Base-by-base conservation (phyloP, 306 rosid genomes). In the Myrica gale region DNA sequence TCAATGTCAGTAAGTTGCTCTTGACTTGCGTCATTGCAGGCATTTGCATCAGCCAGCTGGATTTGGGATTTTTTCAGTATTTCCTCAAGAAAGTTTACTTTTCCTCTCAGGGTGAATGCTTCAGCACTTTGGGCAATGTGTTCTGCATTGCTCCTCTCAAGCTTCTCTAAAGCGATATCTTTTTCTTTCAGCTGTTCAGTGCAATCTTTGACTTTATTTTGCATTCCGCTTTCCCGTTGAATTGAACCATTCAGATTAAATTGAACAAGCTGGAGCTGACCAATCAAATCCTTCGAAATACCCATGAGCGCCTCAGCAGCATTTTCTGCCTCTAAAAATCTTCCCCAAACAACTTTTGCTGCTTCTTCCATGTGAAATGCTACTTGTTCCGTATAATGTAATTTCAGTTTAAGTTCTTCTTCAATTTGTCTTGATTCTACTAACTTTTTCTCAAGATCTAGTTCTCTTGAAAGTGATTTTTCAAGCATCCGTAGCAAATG, bases 311-410 rank as follows among this genome's bases (percentile, higher is more conserved):
- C 88, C 86, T 88, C 98, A 1, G 89, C 77, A 39, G 91, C 86
- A 83, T 86, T 92, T 62, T 96, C 98, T n/a, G 97, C 99, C 87
- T 96, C 99, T 44, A 96, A 81, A 81, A 95, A 95, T 82, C 98
- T 89, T 83, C 97, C 97, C 98, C 97, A 95, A 82, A 95, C 92
- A 69, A 91, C 91, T 87, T 88, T 89, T 7, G 96, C 88, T 20
- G 97, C 88, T 82, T 90, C 98, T 82, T 90, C 97, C 97, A 90
- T 92, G 77, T 67, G 87, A 71, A 84, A 80, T 17, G 92, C 83
- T 47, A 87, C 92, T 79, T 96, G 96, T 81, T 96, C 96, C 0
- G 88, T 88, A 84, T 84, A 86, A 74, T 79, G 96, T 47, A 96
- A 89, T 91, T 96, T 96, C 80, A 87, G 50, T 84, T 83, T 86